Evolutionary conservation across 345 rosid genomes (phyloP).

Genomic region (Eucalyptus lansdowneana): DNA sequence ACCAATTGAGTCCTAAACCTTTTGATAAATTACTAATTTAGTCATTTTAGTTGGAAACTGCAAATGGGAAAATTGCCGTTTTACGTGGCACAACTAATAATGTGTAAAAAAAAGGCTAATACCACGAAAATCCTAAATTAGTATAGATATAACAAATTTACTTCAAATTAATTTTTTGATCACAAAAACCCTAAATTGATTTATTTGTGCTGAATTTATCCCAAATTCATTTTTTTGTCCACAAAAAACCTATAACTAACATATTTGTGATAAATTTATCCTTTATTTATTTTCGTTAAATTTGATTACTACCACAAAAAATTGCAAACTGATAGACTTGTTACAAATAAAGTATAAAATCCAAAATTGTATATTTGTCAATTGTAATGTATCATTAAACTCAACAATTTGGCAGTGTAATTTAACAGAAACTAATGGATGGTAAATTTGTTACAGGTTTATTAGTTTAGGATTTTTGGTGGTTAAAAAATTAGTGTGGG

Average conservation of each 20-base stretch:
- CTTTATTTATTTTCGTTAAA: too few species aligned
- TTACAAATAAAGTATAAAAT: too few species aligned
- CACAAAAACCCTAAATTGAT: neutral
- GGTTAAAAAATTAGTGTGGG: too few species aligned
- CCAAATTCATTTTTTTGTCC: neutral
- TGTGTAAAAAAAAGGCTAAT: neutral
- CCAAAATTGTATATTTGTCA: neutral
- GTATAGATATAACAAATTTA: too few species aligned
- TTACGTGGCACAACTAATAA: neutral
- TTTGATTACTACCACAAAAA: too few species aligned
- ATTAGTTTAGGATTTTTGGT: neutral
- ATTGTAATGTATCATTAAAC: too few species aligned
- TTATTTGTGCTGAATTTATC: neutral
- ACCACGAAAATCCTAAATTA: too few species aligned
- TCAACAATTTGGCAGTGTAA: neutral
- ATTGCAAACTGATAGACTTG: neutral
- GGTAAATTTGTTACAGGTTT: too few species aligned
- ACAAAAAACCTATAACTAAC: too few species aligned
- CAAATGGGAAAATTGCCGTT: too few species aligned
- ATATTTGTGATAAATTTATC: neutral
- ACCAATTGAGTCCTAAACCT: too few species aligned
- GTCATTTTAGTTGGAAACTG: neutral
- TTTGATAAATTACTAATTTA: too few species aligned
- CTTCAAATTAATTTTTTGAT: neutral
- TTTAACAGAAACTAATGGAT: fast-evolving